Percentiles rank a stretch among this genome's conserved stretches.
Conservation (phyloP, 192 early-diverging fungal species). For the Backusella luteola region DNA sequence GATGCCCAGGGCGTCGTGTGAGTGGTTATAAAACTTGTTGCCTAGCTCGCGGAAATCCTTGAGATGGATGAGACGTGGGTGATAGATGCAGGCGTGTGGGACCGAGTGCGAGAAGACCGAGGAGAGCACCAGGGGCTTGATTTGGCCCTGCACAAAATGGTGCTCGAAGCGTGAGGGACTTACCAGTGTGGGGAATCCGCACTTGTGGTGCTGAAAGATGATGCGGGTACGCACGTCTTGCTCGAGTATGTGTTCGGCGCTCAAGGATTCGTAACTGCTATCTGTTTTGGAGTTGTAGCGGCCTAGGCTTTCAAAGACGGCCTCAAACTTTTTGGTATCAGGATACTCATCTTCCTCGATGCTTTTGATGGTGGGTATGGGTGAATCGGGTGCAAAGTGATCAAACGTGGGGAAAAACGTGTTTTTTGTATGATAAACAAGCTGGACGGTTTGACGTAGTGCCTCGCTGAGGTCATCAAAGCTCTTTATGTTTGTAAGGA, state of each 20-base stretch:
- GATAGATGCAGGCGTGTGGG: constrained; percentile 8
- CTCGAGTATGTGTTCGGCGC: not conserved
- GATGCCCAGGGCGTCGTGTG: not conserved
- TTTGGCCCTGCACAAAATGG: not conserved
- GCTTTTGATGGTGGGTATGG: not conserved
- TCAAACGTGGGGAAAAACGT: not conserved
- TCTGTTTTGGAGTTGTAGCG: not conserved
- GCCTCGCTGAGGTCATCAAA: constrained; percentile 8
- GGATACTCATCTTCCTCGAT: not conserved
- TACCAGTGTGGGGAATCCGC: constrained; percentile 17
- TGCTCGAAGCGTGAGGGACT: constrained; percentile 1
- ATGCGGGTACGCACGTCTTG: not conserved
- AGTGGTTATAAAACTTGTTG: constrained; percentile 12
- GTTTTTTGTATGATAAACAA: not conserved
- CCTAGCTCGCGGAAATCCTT: not conserved
- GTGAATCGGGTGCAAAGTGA: not conserved
- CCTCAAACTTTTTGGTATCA: not conserved
- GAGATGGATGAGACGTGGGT: constrained; percentile 3
- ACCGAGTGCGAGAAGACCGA: constrained; percentile 14
- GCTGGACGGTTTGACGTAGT: not conserved
- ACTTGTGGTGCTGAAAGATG: constrained; percentile 13
- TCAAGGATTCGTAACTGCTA: not conserved
- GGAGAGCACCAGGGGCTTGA: not conserved
- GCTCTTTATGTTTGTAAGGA: constrained; percentile 14
- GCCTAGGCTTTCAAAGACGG: constrained; percentile 2